Base-by-base conservation (phyloP, 2,329 filamentous ascomycete species). In the Aureobasidium pullulans region DNA sequence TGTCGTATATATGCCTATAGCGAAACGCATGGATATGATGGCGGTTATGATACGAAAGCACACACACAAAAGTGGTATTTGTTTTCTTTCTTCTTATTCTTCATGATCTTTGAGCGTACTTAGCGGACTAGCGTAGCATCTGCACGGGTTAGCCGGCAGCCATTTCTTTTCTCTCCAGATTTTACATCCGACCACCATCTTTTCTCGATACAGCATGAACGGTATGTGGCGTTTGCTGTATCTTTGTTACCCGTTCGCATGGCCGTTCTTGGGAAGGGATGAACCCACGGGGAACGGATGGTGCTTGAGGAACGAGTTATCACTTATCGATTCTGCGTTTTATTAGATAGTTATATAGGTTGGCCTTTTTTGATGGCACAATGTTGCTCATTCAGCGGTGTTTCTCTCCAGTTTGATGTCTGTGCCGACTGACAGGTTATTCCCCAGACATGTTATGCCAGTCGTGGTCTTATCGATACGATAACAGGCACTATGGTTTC, bases 131-230 rank as follows among this genome's bases (percentile, higher is more conserved):
- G 66, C 66, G 65, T 70, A 70, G 69, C 69, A 71, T 70, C 69
- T 70, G 69, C 62, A 60, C 67, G 69, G 67, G 66, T 44, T 70
- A 70, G 69, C 68, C 68, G 68, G 65, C 69, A 71, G 69, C 68
- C 44, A 40, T 48, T 43, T 53, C 16, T 62, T 6, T 54, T 43
- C 10, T 52, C 16, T 53, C 23, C n/a, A 39, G 44, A 28, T 48
- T 48, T 7, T n/a, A 31, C 43, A 31, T 47, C 28, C 28, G 13
- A 16, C 28, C 43, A 15, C 16, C 23, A 16, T 49, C n/a, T 19
- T 10, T 48, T 2, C 32, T 28, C 32, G 37, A 7, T 16, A 49
- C 32, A 28, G 32, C 32, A 36, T 37, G 47, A 37, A 32, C 32
- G 44, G 29, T 7, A 8, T 5, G 16, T 47, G 16, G 31, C 47